phyloP scores from a whole-genome alignment of 1,139 yeast genomes.

The Kodamaea sp. region DNA sequence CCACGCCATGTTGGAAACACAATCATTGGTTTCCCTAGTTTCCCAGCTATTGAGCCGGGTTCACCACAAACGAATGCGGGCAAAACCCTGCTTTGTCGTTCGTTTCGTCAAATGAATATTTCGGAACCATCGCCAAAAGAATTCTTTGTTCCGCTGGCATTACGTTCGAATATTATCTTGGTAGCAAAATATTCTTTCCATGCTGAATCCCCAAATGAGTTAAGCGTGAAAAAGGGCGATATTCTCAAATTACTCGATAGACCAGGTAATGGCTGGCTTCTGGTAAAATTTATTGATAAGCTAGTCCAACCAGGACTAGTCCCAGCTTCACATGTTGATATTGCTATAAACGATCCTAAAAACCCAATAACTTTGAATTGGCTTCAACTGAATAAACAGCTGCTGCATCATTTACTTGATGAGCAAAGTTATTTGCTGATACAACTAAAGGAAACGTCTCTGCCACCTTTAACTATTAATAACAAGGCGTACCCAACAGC shows the following conservation, averaged over 20 bases:
- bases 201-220: constrained; percentile 34
- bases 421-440: constrained; percentile 19
- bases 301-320: constrained; percentile 36
- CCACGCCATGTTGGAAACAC: too few species aligned
- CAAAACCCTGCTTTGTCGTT: constrained; percentile 2
- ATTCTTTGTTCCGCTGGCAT: constrained; percentile 10
- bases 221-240: constrained; percentile 38
- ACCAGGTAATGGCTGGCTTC: constrained; percentile 42
- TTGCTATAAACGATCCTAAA: constrained; percentile 39
- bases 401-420: constrained; percentile 8
- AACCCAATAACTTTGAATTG: constrained; percentile 38
- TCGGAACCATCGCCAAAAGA: constrained; percentile 17
- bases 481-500: constrained; percentile 30
- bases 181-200: constrained; percentile 36
- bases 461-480: constrained; percentile 28
- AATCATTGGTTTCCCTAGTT: too few species aligned
- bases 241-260: constrained; percentile 37
- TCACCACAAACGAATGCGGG: too few species aligned
- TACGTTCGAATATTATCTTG: constrained; percentile 33
- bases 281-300: constrained; percentile 41
- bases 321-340: constrained; percentile 44
- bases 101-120: constrained; percentile 18
- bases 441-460: constrained; percentile 18
- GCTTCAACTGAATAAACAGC: constrained; percentile 21
- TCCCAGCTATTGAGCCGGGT: too few species aligned